Conservation (phyloP, 1,284 basidiomycete genomes). For the Trametes polyzona region DNA sequence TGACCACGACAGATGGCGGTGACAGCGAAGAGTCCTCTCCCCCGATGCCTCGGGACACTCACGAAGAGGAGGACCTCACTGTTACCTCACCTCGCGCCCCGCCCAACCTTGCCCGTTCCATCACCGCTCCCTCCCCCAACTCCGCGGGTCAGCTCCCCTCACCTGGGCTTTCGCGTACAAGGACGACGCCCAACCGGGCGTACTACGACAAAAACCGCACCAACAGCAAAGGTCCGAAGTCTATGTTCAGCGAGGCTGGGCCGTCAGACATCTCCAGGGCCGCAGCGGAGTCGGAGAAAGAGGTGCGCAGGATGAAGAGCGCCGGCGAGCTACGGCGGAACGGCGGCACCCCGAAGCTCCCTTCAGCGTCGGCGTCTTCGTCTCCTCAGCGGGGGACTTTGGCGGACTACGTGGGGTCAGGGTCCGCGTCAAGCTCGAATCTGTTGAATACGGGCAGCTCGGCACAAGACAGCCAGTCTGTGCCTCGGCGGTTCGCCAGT, state of each 20-base stretch:
- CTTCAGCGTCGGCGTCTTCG: conserved; percentile 30
- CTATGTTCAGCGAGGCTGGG: conserved; percentile 25
- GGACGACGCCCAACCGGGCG: conserved; percentile 70
- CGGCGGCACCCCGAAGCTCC: conserved; percentile 14
- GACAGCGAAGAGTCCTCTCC: conserved; percentile 54
- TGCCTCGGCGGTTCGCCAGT: conserved; percentile 67
- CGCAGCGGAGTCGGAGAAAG: conserved; percentile 45
- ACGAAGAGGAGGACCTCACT: conserved; percentile 67
- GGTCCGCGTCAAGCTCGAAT: conserved; percentile 67
- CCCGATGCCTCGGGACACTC: conserved; percentile 23
- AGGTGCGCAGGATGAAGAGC: conserved; percentile 85
- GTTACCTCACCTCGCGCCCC: conserved; percentile 66
- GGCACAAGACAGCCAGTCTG: conserved; percentile 41
- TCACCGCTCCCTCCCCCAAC: conserved; percentile 46
- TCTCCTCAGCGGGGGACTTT: conserved; percentile 48
- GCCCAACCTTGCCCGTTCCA: conserved; percentile 49
- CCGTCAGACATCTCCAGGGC: conserved; percentile 24
- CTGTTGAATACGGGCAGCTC: conserved; percentile 45
- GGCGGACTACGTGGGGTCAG: conserved; percentile 58
- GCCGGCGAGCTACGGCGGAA: conserved; percentile 76
- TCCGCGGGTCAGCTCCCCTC: conserved; percentile 30
- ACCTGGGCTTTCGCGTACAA: conserved; percentile 63
- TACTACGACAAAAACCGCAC: conserved; percentile 55
- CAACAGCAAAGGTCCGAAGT: conserved; percentile 27
- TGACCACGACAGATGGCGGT: conserved; percentile 53